Evolutionary conservation across 495 filamentous ascomycete species (phyloP).

Genomic region (Penicillium mononematosum): DNA sequence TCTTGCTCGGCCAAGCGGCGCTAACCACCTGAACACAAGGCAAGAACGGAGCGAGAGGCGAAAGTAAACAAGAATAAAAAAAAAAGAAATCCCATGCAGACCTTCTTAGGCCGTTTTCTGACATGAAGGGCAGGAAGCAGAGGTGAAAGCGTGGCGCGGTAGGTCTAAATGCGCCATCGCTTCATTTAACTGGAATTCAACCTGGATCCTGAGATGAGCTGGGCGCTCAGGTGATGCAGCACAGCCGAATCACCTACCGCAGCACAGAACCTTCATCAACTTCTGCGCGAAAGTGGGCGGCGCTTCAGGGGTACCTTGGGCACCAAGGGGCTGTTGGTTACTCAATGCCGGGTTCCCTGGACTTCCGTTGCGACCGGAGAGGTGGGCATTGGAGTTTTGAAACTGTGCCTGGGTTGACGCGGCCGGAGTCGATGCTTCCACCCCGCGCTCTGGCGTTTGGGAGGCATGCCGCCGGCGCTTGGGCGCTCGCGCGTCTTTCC

Average conservation of each 20-base stretch:
- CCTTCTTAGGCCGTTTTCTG: constrained; percentile 30
- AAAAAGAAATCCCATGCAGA: constrained; percentile 31
- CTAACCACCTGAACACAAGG: constrained; percentile 3
- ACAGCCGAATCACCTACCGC: constrained; percentile 57
- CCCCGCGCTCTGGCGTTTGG: constrained; percentile 75
- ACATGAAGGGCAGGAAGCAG: constrained; percentile 32
- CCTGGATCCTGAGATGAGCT: constrained; percentile 37
- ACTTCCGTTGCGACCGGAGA: constrained; percentile 63
- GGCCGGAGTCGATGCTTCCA: constrained; percentile 74
- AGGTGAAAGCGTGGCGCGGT: constrained; percentile 14
- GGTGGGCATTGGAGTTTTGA: constrained; percentile 83
- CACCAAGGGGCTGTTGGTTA: constrained; percentile 45
- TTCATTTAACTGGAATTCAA: constrained; percentile 30
- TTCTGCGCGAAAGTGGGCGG: constrained; percentile 58
- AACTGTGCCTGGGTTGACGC: constrained; percentile 87
- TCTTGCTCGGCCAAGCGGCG: constrained; percentile 13
- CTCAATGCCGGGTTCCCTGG: constrained; percentile 55
- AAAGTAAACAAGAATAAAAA: constrained; percentile 25
- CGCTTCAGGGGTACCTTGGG: constrained; percentile 45
- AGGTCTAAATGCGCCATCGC: constrained; percentile 22
- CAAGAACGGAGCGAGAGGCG: constrained; percentile 15
- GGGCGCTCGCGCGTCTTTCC: constrained; percentile 75
- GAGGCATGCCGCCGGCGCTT: constrained; percentile 70
- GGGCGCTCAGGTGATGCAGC: constrained; percentile 14
- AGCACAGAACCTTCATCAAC: constrained; percentile 80